Evolutionary conservation across 2,329 filamentous ascomycete genomes (phyloP), one percentile per base, ranked within the genome.

Genomic region (Aureobasidium leucospermi): DNA sequence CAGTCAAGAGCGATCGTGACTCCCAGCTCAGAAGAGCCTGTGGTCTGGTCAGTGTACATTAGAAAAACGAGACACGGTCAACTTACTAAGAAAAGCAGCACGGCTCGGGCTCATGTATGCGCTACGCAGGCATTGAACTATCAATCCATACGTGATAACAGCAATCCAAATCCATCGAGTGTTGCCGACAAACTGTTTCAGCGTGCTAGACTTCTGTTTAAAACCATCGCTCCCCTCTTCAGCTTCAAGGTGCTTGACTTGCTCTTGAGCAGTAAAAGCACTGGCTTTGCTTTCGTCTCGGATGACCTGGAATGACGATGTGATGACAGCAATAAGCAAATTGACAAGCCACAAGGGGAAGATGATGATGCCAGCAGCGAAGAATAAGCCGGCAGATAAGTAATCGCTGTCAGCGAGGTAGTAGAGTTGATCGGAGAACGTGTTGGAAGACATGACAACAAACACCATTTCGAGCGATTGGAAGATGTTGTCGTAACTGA

Each of bases 361-460:
- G 64, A 99, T 90, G 68, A 99, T 85, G 70, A 96, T 93, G 1
- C 80, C 84, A 59, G 77, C 76, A 42, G 83, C 83, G 63, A 85
- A 87, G 72, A 85, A 99, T 2, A 97, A 77, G 1, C 92, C 90
- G 4, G 91, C 85, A 15, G 89, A 83, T 6, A 96, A 81, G 67
- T 96, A 97, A 71, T 99, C 94, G 29, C 90, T 95, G 68, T 96
- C 85, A 57, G 89, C 91, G 4, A 93, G 91, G 67, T 90, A 89
- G 73, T 99, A 99, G 79, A 99, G 90, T 57, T 97, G 77, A 72
- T 97, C 90, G 1, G 90, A 88, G 73, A 95, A 99, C 0, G 94
- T 99, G 71, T 99, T 99, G 51, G 91, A 93, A 67, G 90, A 96
- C 90, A 99, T 99, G 69, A 99, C 87, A 55, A 99, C 90, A 69